Evolutionary conservation across 352 stramenopile species (phyloP).

Genomic region (Blastocystis sp.): DNA sequence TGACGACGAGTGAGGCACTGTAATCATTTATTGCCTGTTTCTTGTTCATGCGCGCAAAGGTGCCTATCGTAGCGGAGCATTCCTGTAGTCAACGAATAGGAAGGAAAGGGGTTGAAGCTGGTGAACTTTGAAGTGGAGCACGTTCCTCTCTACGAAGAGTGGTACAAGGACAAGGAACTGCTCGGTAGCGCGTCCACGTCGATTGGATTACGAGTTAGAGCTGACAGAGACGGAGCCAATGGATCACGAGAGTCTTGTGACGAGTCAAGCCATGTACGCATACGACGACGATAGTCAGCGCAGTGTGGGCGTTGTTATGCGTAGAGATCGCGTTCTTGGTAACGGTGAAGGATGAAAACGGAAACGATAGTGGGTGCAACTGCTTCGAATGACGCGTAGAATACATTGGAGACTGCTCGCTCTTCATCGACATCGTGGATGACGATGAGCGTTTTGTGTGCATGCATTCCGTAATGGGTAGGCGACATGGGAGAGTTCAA

Average conservation of each 20-base stretch:
- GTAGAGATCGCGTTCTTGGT: constrained; percentile 65
- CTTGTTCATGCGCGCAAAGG: constrained; percentile 26
- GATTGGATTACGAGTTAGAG: neutral
- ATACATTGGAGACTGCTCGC: constrained; percentile 40
- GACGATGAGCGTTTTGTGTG: constrained; percentile 15
- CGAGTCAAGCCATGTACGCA: constrained; percentile 61
- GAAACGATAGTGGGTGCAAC: constrained; percentile 44
- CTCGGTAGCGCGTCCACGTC: neutral
- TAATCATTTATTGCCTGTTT: neutral
- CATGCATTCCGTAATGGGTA: neutral
- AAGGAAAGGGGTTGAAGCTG: constrained; percentile 68
- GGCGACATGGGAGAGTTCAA: constrained; percentile 74
- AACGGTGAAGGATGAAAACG: constrained; percentile 49
- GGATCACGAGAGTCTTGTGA: constrained; percentile 67
- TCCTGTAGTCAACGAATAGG: neutral
- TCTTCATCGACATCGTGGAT: constrained; percentile 68
- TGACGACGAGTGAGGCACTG: neutral
- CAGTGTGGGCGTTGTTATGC: neutral
- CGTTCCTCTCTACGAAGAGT: constrained; percentile 67
- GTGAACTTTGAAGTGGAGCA: constrained; percentile 72
- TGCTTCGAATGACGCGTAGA: neutral
- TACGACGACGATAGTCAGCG: constrained; percentile 53
- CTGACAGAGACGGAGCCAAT: constrained; percentile 54
- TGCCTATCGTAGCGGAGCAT: constrained; percentile 21
- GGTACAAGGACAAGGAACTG: constrained; percentile 71